Evolutionary conservation across 2,329 filamentous ascomycete species (phyloP).

Genomic region (Talaromyces sp.): DNA sequence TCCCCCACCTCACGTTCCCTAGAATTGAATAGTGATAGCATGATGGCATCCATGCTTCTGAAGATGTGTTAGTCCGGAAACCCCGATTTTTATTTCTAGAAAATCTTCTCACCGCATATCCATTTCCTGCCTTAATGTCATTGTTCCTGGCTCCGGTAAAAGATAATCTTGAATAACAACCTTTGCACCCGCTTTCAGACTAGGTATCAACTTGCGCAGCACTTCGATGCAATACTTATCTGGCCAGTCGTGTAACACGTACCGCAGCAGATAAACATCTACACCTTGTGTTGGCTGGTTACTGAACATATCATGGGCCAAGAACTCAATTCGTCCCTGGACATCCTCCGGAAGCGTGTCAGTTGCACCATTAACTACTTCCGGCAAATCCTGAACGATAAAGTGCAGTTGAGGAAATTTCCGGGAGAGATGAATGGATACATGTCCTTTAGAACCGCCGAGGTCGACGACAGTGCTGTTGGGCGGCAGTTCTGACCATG

Average conservation of each 20-base stretch:
- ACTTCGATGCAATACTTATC: slow-evolving; percentile 33
- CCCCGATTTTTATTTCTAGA: neutral
- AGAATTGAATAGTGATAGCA: slow-evolving; percentile 49
- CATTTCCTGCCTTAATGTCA: slow-evolving; percentile 10
- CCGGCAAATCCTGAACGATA: slow-evolving; percentile 46
- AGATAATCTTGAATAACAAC: slow-evolving; percentile 13
- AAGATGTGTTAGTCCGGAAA: neutral
- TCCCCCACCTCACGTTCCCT: slow-evolving; percentile 47
- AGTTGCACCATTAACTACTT: slow-evolving; percentile 13
- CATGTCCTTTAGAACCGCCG: slow-evolving; percentile 55
- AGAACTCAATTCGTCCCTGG: slow-evolving; percentile 1
- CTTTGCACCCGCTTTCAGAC: slow-evolving; percentile 10
- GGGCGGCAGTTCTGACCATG: neutral
- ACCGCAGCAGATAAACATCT: slow-evolving; percentile 32
- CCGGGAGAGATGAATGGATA: slow-evolving; percentile 50
- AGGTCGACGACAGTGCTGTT: slow-evolving; percentile 11
- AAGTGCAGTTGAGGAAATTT: slow-evolving; percentile 49
- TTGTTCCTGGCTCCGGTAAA: slow-evolving; percentile 13
- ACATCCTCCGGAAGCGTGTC: neutral
- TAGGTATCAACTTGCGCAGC: slow-evolving; percentile 25
- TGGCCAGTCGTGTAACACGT: slow-evolving; percentile 37
- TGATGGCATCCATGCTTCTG: slow-evolving; percentile 47
- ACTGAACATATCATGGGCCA: slow-evolving; percentile 7
- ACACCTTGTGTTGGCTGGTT: slow-evolving; percentile 26
- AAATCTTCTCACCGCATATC: slow-evolving; percentile 10